These are phyloP conservation scores for Dictyostelium purpureum DNA, from an alignment of 78 protist genomes.

Conservation along the genomic window DNA sequence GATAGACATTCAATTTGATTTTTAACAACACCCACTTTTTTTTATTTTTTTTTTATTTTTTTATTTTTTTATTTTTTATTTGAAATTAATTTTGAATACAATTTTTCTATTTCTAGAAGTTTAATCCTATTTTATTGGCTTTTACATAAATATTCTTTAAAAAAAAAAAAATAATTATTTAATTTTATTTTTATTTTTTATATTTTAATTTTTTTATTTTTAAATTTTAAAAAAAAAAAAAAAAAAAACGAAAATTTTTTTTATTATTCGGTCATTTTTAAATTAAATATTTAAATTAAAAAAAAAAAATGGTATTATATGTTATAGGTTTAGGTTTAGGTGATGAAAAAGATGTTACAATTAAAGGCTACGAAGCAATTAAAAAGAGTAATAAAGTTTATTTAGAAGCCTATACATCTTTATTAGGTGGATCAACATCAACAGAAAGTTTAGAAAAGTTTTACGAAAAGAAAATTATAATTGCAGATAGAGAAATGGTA, in stretches of 20 bases:
- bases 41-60: too few relatives aligned
- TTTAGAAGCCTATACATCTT: conserved; percentile 98
- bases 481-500: conserved; percentile 97
- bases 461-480: conserved; percentile 85
- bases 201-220: background rate
- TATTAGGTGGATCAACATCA: conserved; percentile 81
- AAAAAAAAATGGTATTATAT: conserved; percentile 83
- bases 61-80: too few relatives aligned
- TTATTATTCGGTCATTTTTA: too few relatives aligned
- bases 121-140: too few relatives aligned
- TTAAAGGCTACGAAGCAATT: conserved; percentile 97
- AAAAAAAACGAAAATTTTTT: background rate
- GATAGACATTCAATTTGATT: background rate
- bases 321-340: conserved; percentile 99
- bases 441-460: conserved; percentile 76
- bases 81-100: too few relatives aligned
- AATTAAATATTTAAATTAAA: background rate
- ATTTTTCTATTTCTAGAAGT: too few relatives aligned
- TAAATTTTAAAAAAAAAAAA: background rate
- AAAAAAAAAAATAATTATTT: background rate
- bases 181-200: background rate
- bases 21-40: too few relatives aligned
- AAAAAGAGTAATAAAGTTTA: conserved; percentile 85
- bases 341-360: conserved; percentile 98
- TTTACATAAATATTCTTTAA: background rate